These are phyloP conservation scores for Ceriops decandra DNA, from an alignment of 345 rosid species.

Conservation along the genomic window DNA sequence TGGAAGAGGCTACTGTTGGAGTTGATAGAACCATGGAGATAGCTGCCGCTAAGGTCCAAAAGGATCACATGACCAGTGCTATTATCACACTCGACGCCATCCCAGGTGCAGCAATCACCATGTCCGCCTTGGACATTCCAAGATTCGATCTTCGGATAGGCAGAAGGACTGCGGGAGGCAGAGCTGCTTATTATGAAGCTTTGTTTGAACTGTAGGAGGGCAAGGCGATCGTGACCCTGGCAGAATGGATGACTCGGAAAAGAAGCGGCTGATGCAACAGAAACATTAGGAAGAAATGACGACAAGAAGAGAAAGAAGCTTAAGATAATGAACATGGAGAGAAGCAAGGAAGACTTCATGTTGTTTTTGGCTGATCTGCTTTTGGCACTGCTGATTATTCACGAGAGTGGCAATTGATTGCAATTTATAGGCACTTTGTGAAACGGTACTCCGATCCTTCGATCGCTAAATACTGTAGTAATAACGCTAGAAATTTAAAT, in stretches of 20 bases:
- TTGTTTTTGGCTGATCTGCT: too few species aligned
- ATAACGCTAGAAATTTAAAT: too few species aligned
- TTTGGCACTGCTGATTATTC: too few species aligned
- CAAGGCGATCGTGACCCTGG: not conserved
- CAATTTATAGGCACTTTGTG: too few species aligned
- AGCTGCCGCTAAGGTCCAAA: not conserved
- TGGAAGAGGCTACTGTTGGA: not conserved
- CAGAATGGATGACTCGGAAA: not conserved
- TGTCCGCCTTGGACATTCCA: not conserved
- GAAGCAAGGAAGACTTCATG: too few species aligned
- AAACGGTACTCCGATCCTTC: too few species aligned
- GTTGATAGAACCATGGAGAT: not conserved
- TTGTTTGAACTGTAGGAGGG: not conserved
- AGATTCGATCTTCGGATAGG: not conserved
- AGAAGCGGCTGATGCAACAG: not conserved
- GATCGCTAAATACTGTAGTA: too few species aligned
- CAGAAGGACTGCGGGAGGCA: not conserved
- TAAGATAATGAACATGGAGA: too few species aligned
- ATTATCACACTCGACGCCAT: too few species aligned
- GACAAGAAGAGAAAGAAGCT: not conserved
- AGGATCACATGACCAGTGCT: too few species aligned
- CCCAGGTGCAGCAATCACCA: too few species aligned
- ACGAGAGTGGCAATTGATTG: too few species aligned
- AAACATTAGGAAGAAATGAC: not conserved
- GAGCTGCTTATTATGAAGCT: not conserved